Evolutionary conservation across 2,329 filamentous ascomycete genomes (phyloP).

Genomic region (Fusarium fujikuroi): DNA sequence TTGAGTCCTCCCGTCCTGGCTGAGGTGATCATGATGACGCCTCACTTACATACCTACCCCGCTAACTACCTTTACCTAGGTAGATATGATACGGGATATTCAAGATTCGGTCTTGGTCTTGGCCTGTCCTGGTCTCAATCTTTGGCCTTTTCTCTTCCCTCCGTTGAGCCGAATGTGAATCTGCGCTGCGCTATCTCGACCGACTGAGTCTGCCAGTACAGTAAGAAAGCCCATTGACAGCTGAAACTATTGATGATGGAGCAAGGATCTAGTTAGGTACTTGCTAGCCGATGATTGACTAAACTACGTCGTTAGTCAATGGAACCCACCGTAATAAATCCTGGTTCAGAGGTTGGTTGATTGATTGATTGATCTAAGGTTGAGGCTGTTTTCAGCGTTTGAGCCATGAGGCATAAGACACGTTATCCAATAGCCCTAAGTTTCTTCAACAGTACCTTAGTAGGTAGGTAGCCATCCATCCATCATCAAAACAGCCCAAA

Average conservation of each 20-base stretch:
- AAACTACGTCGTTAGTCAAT: not conserved
- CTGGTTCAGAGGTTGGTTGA: not conserved
- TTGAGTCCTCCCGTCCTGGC: not conserved
- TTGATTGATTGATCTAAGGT: too few relatives aligned
- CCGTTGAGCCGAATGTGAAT: constrained; percentile 1
- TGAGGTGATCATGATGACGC: constrained; percentile 20
- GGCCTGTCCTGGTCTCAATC: not conserved
- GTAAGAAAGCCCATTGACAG: constrained; percentile 14
- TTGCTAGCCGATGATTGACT: not conserved
- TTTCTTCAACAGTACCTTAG: not conserved
- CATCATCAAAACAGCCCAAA: not conserved
- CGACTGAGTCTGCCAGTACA: not conserved
- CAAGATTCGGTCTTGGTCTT: not conserved
- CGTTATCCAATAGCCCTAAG: not conserved
- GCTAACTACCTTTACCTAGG: not conserved
- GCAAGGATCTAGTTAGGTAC: not conserved
- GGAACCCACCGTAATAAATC: constrained; percentile 2
- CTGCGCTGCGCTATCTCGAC: not conserved
- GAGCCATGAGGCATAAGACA: not conserved
- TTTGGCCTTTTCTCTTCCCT: constrained; percentile 2
- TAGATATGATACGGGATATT: constrained; percentile 8
- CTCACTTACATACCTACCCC: constrained; percentile 2
- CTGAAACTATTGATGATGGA: constrained; percentile 14
- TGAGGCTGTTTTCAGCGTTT: not conserved
- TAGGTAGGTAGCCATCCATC: not conserved